These are phyloP conservation scores for Entamoeba dispar DNA, from an alignment of 208 protist species.

Conservation along the genomic window DNA sequence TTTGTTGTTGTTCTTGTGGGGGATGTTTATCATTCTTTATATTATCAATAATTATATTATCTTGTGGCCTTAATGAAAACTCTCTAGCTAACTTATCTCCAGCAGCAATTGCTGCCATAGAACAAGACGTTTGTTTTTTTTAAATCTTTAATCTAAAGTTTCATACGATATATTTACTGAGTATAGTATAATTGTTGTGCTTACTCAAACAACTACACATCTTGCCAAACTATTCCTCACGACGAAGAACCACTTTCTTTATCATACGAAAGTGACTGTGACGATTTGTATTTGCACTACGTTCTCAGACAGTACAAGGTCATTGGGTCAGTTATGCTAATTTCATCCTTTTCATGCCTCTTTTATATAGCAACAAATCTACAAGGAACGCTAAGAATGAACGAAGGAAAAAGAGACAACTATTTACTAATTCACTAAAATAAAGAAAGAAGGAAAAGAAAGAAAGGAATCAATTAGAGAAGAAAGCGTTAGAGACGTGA, in stretches of 20 bases:
- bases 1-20: background rate
- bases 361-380: background rate
- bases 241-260: no score
- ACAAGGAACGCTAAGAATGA: background rate
- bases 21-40: background rate
- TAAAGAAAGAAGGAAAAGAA: no score
- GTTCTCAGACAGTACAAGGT: background rate
- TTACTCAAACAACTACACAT: background rate
- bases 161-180: no score
- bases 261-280: background rate
- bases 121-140: background rate
- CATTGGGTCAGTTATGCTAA: background rate
- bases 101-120: background rate
- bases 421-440: background rate
- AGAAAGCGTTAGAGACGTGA: background rate
- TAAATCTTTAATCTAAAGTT: no score
- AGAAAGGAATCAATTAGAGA: no score
- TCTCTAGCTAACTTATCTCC: background rate
- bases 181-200: background rate
- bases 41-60: background rate
- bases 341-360: background rate
- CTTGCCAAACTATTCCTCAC: no score
- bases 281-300: background rate
- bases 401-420: background rate
- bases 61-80: background rate